phyloP scores from a whole-genome alignment of 305 asterid species.

The Lippia alba region DNA sequence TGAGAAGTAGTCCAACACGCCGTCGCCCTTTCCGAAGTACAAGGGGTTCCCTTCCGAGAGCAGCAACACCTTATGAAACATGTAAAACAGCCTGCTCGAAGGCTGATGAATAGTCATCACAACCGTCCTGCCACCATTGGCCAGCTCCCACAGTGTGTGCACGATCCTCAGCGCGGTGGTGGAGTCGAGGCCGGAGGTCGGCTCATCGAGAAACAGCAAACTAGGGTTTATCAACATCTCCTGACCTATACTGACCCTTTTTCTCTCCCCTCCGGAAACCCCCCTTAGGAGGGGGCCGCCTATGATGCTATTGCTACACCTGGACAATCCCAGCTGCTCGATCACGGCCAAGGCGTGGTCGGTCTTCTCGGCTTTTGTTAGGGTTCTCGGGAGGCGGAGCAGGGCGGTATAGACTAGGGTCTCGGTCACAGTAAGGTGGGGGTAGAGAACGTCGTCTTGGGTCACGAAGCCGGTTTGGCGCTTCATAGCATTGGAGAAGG shows the following conservation, averaged over 20 bases:
- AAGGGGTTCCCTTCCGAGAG: constrained; percentile 76
- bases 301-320: constrained; percentile 61
- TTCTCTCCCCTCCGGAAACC: constrained; percentile 83
- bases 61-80: constrained; percentile 83
- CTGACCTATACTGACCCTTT: constrained; percentile 88
- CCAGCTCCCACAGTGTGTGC: constrained; percentile 63
- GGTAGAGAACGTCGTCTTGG: constrained; percentile 76
- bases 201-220: constrained; percentile 77
- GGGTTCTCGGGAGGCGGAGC: constrained; percentile 59
- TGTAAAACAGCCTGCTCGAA: constrained; percentile 76
- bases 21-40: constrained; percentile 66
- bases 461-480: constrained; percentile 82
- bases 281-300: constrained; percentile 67
- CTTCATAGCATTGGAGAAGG: constrained; percentile 64
- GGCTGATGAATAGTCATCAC: constrained; percentile 96
- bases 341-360: constrained; percentile 63
- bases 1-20: constrained; percentile 65
- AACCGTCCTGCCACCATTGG: constrained; percentile 68
- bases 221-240: constrained; percentile 92
- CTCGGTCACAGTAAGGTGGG: constrained; percentile 77
- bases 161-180: constrained; percentile 84
- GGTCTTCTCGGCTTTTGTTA: constrained; percentile 49
- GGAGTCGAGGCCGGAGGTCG: constrained; percentile 90
- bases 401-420: constrained; percentile 81
- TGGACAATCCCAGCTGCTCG: constrained; percentile 58